These are phyloP conservation scores for Penicillium lagena DNA, from an alignment of 495 filamentous ascomycete genomes.

Conservation along the genomic window DNA sequence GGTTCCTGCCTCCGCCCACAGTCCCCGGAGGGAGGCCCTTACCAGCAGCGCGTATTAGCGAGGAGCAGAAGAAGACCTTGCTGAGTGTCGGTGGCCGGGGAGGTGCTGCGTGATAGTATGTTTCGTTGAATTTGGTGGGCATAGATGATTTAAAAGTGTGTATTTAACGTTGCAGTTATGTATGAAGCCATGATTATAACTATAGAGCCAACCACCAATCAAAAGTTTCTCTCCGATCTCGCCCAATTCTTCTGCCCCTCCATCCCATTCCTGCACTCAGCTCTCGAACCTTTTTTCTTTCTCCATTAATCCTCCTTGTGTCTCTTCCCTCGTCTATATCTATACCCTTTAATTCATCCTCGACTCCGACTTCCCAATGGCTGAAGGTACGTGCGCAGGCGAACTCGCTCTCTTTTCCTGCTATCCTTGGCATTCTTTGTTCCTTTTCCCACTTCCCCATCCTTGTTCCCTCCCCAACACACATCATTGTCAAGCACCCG, in stretches of 20 bases:
- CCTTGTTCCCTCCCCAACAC: constrained; percentile 4
- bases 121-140: background rate
- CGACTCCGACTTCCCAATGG: background rate
- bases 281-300: background rate
- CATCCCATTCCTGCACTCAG: background rate
- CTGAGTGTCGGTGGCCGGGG: constrained; percentile 45
- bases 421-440: constrained; percentile 9
- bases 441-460: constrained; percentile 1
- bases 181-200: no score
- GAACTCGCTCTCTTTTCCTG: background rate
- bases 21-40: constrained; percentile 36
- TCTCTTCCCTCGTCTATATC: background rate
- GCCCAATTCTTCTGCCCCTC: constrained; percentile 1
- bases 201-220: background rate
- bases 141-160: background rate
- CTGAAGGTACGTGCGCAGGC: constrained; percentile 15
- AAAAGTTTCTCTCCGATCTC: constrained; percentile 4
- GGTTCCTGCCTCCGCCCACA: constrained; percentile 60
- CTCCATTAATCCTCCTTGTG: background rate
- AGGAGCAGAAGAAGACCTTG: constrained; percentile 44
- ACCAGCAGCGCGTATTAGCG: constrained; percentile 39
- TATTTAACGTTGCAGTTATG: no score
- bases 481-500: background rate
- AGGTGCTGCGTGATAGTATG: constrained; percentile 16
- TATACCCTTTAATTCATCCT: background rate